Conservation (phyloP, 352 stramenopile species). For the Aphanomyces astaci region DNA sequence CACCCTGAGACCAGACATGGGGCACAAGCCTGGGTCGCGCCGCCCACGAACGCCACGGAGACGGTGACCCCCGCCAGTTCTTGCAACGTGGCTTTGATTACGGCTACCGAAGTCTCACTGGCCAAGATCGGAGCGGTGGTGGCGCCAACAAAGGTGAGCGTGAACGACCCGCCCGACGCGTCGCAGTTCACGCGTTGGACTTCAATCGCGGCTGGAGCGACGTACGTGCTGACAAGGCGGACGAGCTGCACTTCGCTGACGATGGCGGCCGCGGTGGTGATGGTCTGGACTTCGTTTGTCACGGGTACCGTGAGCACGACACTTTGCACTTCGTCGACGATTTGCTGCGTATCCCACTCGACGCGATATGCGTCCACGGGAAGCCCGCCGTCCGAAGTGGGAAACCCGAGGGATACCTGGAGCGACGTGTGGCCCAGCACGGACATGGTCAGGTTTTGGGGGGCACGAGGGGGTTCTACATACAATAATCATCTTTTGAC, state of each 20-base stretch:
- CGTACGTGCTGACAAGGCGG: constrained; percentile 72
- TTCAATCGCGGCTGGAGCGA: constrained; percentile 48
- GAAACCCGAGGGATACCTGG: constrained; percentile 60
- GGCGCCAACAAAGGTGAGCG: constrained; percentile 72
- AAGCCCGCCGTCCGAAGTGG: constrained; percentile 78
- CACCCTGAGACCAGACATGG: constrained; percentile 52
- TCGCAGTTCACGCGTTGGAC: constrained; percentile 90
- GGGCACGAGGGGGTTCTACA: constrained; percentile 45
- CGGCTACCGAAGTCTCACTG: constrained; percentile 55
- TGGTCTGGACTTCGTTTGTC: constrained; percentile 56
- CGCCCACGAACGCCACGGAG: constrained; percentile 56
- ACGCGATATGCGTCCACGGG: constrained; percentile 86
- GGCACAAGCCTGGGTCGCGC: constrained; percentile 54
- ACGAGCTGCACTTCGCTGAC: constrained; percentile 86
- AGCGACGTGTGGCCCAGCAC: constrained; percentile 86
- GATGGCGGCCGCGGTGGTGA: constrained; percentile 62
- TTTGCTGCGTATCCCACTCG: constrained; percentile 76
- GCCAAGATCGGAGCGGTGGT: constrained; percentile 82
- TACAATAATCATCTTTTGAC: background rate
- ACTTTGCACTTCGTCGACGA: constrained; percentile 77
- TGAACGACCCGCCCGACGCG: constrained; percentile 84
- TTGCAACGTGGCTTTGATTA: constrained; percentile 84
- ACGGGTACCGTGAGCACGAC: constrained; percentile 52
- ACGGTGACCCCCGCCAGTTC: constrained; percentile 87
- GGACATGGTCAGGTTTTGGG: constrained; percentile 64